Evolutionary conservation across 257 asterid species (phyloP).

Genomic region (Solanum piurae): DNA sequence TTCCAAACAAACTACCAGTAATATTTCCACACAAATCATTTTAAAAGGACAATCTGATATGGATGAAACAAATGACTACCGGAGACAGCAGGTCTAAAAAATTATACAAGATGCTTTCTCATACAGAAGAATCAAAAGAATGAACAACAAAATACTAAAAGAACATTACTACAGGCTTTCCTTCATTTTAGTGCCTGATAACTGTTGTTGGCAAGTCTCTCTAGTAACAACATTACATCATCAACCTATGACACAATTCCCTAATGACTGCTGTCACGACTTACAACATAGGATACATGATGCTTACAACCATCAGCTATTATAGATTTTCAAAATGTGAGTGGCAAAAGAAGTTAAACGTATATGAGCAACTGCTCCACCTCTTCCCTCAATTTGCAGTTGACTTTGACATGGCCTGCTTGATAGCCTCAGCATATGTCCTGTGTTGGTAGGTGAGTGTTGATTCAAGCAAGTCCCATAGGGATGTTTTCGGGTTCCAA

Average conservation of each 20-base stretch:
- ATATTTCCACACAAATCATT: neutral
- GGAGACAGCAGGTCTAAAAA: neutral
- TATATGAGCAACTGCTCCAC: neutral
- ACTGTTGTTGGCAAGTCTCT: neutral
- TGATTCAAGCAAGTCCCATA: constrained; percentile 65
- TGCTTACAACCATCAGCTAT: constrained; percentile 9
- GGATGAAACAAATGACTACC: neutral
- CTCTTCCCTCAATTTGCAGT: constrained; percentile 29
- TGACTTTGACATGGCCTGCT: constrained; percentile 51
- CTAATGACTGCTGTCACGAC: constrained; percentile 4
- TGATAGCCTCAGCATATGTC: constrained; percentile 66
- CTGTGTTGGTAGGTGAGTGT: constrained; percentile 71
- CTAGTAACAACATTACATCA: neutral
- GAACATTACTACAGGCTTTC: constrained; percentile 1
- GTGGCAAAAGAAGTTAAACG: neutral
- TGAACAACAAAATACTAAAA: neutral
- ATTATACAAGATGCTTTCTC: neutral
- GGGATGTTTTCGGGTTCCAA: constrained; percentile 64
- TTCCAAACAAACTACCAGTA: neutral
- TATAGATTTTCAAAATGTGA: neutral
- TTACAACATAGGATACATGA: neutral
- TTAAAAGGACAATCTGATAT: neutral
- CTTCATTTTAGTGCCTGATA: constrained; percentile 5
- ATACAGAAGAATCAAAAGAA: neutral
- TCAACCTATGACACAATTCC: constrained; percentile 4